Evolutionary conservation across 495 filamentous ascomycete genomes (phyloP), one percentile per base, ranked within the genome.

Genomic region (Penicillium coffeae): DNA sequence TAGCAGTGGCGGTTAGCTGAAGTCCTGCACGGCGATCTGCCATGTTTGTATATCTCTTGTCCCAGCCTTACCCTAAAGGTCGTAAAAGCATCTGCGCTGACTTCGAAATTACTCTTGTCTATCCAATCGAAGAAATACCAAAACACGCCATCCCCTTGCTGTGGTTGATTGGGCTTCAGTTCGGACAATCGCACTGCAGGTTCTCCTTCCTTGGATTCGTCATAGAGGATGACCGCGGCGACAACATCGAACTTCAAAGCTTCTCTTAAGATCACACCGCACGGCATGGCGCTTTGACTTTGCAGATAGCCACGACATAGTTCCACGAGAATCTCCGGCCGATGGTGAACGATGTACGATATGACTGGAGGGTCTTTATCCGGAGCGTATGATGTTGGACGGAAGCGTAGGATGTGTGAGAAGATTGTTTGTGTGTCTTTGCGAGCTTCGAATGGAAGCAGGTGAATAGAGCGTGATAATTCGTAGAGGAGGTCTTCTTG

Each of bases 111-210:
- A 50, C 89, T 85, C 59, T 86, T 84, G 63, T 97, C 89, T 47
- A 99, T 95, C 88, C 91, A 99, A 39, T 88, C 80, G 60, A 99
- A 99, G 69, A 97, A 97, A n/a, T 77, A 81, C 94, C 94, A 99
- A 62, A 99, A 96, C 1, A 96, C 80, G 0, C 91, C 91, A 12
- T 79, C 74, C 14, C 90, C 90, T 9, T 73, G 82, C 52, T 89
- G 85, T 21, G 74, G 79, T 10, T 77, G 64, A 20, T 83, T 80
- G 16, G 80, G 77, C 53, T 90, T 82, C 47, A 94, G 80, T 1
- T 79, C 83, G 2, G 70, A 79, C 6, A 90, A 68, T 43, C 75
- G 70, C 40, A 75, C 71, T 2, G 68, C 72, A 6, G 69, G 55
- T 50, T 75, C 72, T 2, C 81, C 83, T 39, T 81, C 77, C 12